Evolutionary conservation across 805 yeast genomes (phyloP).

Genomic region (Wickerhamomyces bisporus): DNA sequence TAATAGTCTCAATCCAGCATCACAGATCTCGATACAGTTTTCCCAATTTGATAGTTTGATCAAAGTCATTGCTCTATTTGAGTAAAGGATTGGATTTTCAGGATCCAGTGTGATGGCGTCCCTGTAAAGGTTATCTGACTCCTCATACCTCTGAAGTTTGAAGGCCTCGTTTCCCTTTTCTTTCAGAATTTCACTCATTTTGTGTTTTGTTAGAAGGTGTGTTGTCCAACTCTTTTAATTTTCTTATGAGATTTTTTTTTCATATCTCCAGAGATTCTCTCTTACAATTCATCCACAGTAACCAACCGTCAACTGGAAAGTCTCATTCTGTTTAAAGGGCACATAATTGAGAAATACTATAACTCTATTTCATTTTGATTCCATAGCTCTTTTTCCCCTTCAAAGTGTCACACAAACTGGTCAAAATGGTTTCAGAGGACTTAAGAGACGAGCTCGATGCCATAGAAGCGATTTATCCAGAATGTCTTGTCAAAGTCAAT

Average conservation of each 20-base stretch:
- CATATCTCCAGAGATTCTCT: too few relatives aligned
- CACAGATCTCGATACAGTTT: constrained; percentile 45
- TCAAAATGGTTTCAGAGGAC: constrained; percentile 35
- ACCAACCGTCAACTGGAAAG: too few relatives aligned
- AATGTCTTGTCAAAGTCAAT: constrained; percentile 34
- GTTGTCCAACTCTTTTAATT: too few relatives aligned
- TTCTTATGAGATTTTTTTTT: too few relatives aligned
- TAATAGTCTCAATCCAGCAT: constrained; percentile 37
- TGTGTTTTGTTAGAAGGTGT: background rate
- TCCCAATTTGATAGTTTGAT: constrained; percentile 45
- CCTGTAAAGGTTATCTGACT: constrained; percentile 50
- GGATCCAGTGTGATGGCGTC: constrained; percentile 50
- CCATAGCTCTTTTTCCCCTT: too few relatives aligned
- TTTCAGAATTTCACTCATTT: constrained; percentile 27
- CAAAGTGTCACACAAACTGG: too few relatives aligned
- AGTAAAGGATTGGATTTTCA: constrained; percentile 47
- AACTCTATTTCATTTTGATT: too few relatives aligned
- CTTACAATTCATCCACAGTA: too few relatives aligned
- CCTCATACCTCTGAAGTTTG: constrained; percentile 34
- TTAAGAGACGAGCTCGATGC: constrained; percentile 73
- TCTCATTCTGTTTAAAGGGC: too few relatives aligned
- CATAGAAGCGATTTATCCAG: constrained; percentile 84
- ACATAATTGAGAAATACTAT: too few relatives aligned
- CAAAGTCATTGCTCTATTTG: constrained; percentile 69
- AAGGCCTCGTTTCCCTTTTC: constrained; percentile 51